Conservation (phyloP, 1,284 basidiomycete species). For the Apiotrichum veenhuisii region DNA sequence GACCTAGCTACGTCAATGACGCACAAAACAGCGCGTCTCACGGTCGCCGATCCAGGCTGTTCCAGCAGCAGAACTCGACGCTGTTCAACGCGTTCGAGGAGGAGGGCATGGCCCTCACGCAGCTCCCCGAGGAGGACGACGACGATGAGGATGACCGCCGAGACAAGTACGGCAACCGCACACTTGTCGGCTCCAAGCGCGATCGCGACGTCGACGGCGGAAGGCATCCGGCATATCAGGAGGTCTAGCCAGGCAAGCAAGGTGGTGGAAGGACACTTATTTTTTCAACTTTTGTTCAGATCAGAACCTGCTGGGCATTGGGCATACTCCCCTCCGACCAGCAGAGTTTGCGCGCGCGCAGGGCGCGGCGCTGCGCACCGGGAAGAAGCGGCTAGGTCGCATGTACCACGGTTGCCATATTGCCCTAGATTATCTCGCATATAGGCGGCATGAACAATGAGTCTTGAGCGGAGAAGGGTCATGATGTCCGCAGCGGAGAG, state of each 20-base stretch:
- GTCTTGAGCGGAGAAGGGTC: too few relatives aligned
- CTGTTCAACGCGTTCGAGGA: conserved; percentile 48
- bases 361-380: too few relatives aligned
- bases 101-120: conserved; percentile 44
- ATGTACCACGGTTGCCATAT: too few relatives aligned
- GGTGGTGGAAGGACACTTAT: not conserved
- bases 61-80: conserved; percentile 57
- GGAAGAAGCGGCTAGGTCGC: too few relatives aligned
- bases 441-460: too few relatives aligned
- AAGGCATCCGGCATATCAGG: conserved; percentile 36
- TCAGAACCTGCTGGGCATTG: too few relatives aligned
- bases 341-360: too few relatives aligned
- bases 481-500: too few relatives aligned
- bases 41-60: conserved; percentile 56
- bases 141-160: conserved; percentile 27
- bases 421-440: too few relatives aligned
- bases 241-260: conserved; percentile 6
- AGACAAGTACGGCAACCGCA: conserved; percentile 8
- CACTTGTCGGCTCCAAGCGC: conserved; percentile 17
- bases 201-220: conserved; percentile 31
- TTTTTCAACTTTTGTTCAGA: not conserved
- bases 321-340: too few relatives aligned
- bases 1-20: conserved; percentile 40
- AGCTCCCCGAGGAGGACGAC: conserved; percentile 48
- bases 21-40: conserved; percentile 40